Base-by-base conservation (phyloP, 1,139 yeast species). In the Yamadazyma triangularis region DNA sequence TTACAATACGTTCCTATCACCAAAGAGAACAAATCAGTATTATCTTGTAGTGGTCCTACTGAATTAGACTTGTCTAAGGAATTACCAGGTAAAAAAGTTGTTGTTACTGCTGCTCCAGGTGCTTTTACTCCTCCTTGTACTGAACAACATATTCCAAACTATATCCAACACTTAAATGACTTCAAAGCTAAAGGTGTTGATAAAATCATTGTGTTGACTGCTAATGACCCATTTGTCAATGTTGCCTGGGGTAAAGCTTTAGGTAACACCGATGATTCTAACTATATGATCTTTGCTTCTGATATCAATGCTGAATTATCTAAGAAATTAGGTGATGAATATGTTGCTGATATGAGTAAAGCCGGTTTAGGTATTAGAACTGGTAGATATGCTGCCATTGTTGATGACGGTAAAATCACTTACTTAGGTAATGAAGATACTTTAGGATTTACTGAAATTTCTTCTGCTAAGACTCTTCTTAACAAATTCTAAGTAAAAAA, bases 111-210 rank as follows among this genome's bases (percentile, higher is more conserved):
- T 35, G 94, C 85, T 16, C 95, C 95, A 39, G 95, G 94, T 42
- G 95, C 96, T 15, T 87, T 86, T 70, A 84, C 95, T 23, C 95
- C 95, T 43, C 79, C 94, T 5, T 87, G 95, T 62, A 77, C 91
- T 23, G 84, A 77, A 42, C 65, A 71, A 45, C 95, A 88, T 58
- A 76, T 87, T 43, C 96, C 96, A 16, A 85, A 79, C 12, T 85
- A 69, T 59, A 60, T 87, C 39, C 56, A 64, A 32, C 62, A 73
- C 33, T 49, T 72, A 32, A 54, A 54, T 8, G 73, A 78, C 34
- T 68, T 82, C 45, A 70, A 75, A 58, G 61, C 66, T 31, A 81
- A 80, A 58, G 86, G 88, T 15, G 84, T 83, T 25, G 85, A 79
- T 53, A 76, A 74, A 48, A 66, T 88, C 32, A 66, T 86, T 36